Percentiles rank a stretch among this genome's conserved stretches.
Conservation (phyloP, 2,329 filamentous ascomycete genomes). For the Aspergillus aculeatinus region DNA sequence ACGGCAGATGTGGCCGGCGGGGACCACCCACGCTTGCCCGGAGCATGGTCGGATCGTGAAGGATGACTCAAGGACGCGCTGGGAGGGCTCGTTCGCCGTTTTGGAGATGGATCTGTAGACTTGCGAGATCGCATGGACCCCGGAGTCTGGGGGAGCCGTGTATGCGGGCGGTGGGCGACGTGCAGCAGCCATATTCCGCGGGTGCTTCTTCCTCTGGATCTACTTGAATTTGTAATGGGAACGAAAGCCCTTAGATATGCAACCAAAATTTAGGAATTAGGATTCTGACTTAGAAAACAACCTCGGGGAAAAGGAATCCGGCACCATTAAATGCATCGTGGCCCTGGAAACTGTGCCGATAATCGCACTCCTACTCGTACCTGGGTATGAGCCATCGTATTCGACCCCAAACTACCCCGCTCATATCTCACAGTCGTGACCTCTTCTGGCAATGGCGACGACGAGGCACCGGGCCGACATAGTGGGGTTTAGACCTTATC, state of each 20-base stretch:
- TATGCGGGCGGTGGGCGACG: slow-evolving; percentile 42
- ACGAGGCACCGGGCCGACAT: slow-evolving; percentile 1
- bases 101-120: slow-evolving; percentile 40
- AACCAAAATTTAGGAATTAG: neutral
- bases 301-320: neutral
- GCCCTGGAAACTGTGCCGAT: slow-evolving; percentile 7
- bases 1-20: slow-evolving; percentile 66
- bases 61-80: slow-evolving; percentile 38
- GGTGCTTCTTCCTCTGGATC: neutral
- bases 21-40: slow-evolving; percentile 70
- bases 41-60: slow-evolving; percentile 72
- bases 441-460: neutral
- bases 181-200: slow-evolving; percentile 25
- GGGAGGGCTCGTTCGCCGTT: slow-evolving; percentile 30
- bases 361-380: neutral
- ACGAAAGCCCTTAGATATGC: neutral
- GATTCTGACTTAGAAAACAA: neutral
- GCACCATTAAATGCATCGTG: neutral
- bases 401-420: slow-evolving; percentile 5
- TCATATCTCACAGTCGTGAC: neutral
- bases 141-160: slow-evolving; percentile 36
- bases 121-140: slow-evolving; percentile 35
- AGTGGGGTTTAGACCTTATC: slow-evolving; percentile 4
- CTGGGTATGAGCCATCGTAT: neutral
- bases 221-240: neutral